Evolutionary conservation across 331 rosid genomes (phyloP).

Genomic region (Saraca asoca): DNA sequence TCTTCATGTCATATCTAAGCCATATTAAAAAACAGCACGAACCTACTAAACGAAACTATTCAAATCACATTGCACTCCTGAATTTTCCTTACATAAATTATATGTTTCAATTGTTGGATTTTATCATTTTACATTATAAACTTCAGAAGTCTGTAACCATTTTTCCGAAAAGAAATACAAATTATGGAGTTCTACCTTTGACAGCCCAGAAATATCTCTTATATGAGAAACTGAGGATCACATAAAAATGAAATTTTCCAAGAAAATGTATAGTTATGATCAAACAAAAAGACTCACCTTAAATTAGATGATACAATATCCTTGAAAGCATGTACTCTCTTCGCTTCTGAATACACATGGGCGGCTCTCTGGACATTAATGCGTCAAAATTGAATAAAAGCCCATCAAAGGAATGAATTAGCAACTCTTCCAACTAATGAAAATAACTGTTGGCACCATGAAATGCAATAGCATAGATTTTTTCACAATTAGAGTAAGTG

Average conservation of each 20-base stretch:
- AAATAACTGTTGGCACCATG: conserved; percentile 21
- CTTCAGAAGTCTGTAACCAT: conserved; percentile 10
- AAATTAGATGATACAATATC: conserved; percentile 74
- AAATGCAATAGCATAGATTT: conserved; percentile 9
- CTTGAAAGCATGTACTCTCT: conserved; percentile 84
- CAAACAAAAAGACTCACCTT: conserved; percentile 47
- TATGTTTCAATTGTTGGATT: conserved; percentile 14
- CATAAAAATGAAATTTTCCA: conserved; percentile 4
- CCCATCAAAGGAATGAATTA: conserved; percentile 13
- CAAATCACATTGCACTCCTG: not conserved
- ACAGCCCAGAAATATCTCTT: conserved; percentile 17
- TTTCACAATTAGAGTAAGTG: conserved; percentile 19
- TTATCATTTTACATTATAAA: conserved; percentile 12
- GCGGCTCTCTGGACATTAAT: conserved; percentile 71
- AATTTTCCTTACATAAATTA: conserved; percentile 8
- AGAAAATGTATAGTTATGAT: not conserved
- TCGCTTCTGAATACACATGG: conserved; percentile 98
- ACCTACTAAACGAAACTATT: conserved; percentile 14
- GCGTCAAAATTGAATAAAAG: conserved; percentile 30
- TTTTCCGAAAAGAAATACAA: conserved; percentile 5
- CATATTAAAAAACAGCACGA: conserved; percentile 5
- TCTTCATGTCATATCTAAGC: not conserved
- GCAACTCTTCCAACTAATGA: conserved; percentile 2
- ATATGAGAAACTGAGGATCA: not conserved
- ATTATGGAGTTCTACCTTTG: conserved; percentile 1